Base-by-base conservation (phyloP, 164 flowering plant genomes). In the Saururus chinensis region DNA sequence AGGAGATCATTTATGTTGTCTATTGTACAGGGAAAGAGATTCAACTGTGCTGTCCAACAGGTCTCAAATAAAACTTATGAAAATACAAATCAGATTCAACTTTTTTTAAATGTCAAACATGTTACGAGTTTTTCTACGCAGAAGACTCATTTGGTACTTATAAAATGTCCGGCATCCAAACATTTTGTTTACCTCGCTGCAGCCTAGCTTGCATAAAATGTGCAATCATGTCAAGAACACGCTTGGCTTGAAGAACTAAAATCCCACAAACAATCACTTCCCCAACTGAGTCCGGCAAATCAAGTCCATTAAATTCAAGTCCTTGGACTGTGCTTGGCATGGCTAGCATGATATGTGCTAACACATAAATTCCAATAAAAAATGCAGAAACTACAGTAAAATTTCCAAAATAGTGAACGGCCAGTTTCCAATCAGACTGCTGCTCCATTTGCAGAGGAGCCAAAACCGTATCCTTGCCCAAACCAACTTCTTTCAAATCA, bases 261-360 rank as follows among this genome's bases (percentile, higher is more conserved):
- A 93, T 69, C 49, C 80, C 88, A 72, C 84, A 76, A 30, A 86
- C 93, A 63, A 89, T 72, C 62, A 89, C 70, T 75, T 89, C 98
- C 61, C 96, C 98, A 72, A 93, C 71, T 61, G 97, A 89, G 76
- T 93, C 98, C 49, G 98, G 98, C 72, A 93, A 80, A 74, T 93
- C 98, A 45, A 93, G 81, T 56, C 98, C 98, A 52, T 73, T 76
- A 80, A 93, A 88, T 75, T 93, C 98, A 65, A 93, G 88, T 58
- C 98, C 98, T 70, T 89, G 96, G 65, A 82, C 71, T 22, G 82
- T 66, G 75, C 80, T 76, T 51, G 97, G 85, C 60, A 61, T 63
- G 14, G 84, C 72, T 21, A 93, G 64, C 76, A 80, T 76, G 40
- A 93, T 68, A 65, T 93, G 98, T 24, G 77, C 67, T 64, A 82